Evolutionary conservation across 2,329 filamentous ascomycete genomes (phyloP).

Genomic region (Fusarium euwallaceae): DNA sequence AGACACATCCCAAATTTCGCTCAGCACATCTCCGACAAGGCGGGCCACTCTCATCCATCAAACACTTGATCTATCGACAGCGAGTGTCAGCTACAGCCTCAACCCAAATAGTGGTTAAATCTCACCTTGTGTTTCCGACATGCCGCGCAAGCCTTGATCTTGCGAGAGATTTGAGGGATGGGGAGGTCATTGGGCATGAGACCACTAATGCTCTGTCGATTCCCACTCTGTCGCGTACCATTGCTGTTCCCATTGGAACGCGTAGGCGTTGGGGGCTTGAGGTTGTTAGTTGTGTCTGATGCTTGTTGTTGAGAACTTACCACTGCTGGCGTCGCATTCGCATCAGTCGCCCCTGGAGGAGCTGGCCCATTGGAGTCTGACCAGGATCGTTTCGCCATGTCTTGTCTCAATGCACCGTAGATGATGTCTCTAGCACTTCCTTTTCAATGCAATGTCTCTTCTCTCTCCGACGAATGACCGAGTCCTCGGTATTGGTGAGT

Average conservation of each 20-base stretch:
- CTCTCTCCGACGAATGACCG: conserved; percentile 7
- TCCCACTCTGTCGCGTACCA: conserved; percentile 26
- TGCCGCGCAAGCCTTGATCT: conserved; percentile 57
- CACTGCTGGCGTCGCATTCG: conserved; percentile 11
- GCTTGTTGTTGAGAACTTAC: conserved; percentile 13
- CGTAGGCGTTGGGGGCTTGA: conserved; percentile 25
- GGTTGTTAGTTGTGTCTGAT: conserved; percentile 17
- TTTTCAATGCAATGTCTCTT: not conserved
- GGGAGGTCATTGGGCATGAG: conserved; percentile 31
- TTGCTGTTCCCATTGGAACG: conserved; percentile 38
- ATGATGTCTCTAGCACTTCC: not conserved
- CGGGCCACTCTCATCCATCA: conserved; percentile 57
- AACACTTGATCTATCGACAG: conserved; percentile 53
- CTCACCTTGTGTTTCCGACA: conserved; percentile 57
- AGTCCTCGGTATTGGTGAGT: not conserved
- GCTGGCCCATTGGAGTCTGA: conserved; percentile 39
- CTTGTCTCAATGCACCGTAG: not conserved
- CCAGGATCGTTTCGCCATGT: conserved; percentile 45
- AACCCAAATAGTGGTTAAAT: rapidly evolving
- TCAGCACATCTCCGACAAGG: conserved; percentile 55
- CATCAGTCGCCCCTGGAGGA: conserved; percentile 18
- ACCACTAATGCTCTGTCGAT: conserved; percentile 36
- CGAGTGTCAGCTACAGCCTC: not conserved
- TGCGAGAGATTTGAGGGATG: conserved; percentile 53
- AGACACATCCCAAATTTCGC: conserved; percentile 53